Evolutionary conservation across 805 yeast genomes (phyloP), one percentile per base, ranked within the genome.

Genomic region (Candida ovalis): DNA sequence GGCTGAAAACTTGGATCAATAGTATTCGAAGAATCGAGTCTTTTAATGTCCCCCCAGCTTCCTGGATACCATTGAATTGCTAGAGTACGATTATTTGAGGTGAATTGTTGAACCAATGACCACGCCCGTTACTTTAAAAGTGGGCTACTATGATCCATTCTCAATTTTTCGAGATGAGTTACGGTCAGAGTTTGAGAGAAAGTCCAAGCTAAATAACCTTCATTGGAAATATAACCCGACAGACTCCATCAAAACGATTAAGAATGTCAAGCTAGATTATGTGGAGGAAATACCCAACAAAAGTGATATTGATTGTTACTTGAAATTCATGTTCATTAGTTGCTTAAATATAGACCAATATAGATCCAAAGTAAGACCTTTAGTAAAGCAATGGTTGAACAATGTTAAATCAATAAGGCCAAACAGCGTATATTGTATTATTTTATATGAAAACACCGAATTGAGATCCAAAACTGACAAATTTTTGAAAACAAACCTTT

Each of bases 91-190:
- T 25, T 7, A 25, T 10, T 7, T 7, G 7, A 25, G 28, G 10
- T 10, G 10, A 25, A 25, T 10, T 25, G 28, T 10, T 7, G 28
- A 25, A 25, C 12, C 35, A 37, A 39, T 24, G 28, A 23, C 32
- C 13, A 24, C 9, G 4, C 41, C 41, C 3, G 41, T 23, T 23
- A 68, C 42, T 9, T 47, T 66, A 10, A 52, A 58, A 17, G 67
- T 84, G 17, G 86, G 88, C 4, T 86, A 78, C 62, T 86, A 82
- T 59, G 96, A 88, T 54, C 96, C 96, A 1, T 85, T 84, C 58
- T 74, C 77, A 24, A 75, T 83, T 1, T 80, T 72, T 56, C 72
- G 76, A 2, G 49, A 53, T 10, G 60, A 66, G 38, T 61, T 86
- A 17, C 57, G 70, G 50, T 58, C 64, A 2, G 76, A 73, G 9